These are phyloP conservation scores for Chaetomiaceae sp. DNA, from an alignment of 2,329 filamentous ascomycete genomes.

Conservation along the genomic window DNA sequence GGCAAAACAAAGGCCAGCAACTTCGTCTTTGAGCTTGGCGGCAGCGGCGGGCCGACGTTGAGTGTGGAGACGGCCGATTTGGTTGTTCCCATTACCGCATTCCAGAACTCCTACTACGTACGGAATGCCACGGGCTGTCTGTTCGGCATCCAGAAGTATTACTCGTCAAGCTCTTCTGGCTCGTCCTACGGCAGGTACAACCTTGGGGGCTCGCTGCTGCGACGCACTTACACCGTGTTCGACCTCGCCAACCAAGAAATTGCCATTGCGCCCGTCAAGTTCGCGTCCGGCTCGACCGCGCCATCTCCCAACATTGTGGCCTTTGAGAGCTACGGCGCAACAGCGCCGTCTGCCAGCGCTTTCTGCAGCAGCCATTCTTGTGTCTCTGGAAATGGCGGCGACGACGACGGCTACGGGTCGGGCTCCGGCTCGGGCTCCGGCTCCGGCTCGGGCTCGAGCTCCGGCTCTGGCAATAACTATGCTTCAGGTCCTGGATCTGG, in stretches of 20 bases:
- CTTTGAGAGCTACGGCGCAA: slow-evolving; percentile 25
- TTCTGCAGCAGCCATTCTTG: slow-evolving; percentile 14
- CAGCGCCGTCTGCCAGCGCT: slow-evolving; percentile 23
- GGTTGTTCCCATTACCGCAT: slow-evolving; percentile 20
- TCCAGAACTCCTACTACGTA: background rate
- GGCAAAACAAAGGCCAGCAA: slow-evolving; percentile 17
- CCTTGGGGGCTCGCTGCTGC: slow-evolving; percentile 26
- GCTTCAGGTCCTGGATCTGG: background rate
- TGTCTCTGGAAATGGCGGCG: background rate
- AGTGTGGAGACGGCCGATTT: slow-evolving; percentile 26
- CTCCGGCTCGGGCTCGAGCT: background rate
- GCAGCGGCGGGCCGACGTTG: slow-evolving; percentile 25
- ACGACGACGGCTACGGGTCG: no score
- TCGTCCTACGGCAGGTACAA: slow-evolving; percentile 9
- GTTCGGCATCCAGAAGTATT: slow-evolving; percentile 29
- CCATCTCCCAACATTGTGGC: slow-evolving; percentile 22
- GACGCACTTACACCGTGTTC: slow-evolving; percentile 30
- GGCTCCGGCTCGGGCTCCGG: slow-evolving; percentile 1
- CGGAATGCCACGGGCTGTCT: slow-evolving; percentile 19
- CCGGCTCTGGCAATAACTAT: slow-evolving; percentile 4
- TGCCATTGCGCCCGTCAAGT: slow-evolving; percentile 28
- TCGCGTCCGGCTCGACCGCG: slow-evolving; percentile 11
- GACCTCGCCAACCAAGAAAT: slow-evolving; percentile 30
- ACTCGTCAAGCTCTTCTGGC: background rate
- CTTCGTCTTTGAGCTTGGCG: slow-evolving; percentile 26